Conservation (phyloP, 768 basidiomycete genomes). For the Pilatotrama ljubarskyi region DNA sequence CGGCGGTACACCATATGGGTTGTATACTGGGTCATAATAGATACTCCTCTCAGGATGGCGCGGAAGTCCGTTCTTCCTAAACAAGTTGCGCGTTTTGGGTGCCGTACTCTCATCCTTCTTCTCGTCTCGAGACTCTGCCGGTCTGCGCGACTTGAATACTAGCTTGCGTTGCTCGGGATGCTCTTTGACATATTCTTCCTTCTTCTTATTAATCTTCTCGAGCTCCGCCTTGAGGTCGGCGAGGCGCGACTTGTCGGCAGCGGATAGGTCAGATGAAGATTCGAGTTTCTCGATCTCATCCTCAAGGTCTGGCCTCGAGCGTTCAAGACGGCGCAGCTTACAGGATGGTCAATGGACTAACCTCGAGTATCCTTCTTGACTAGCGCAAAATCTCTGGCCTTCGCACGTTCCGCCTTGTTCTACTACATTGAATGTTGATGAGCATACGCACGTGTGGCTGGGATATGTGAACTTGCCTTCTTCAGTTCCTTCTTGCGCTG, state of each 20-base stretch:
- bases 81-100: conserved; percentile 61
- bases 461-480: conserved; percentile 57
- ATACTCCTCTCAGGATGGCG: conserved; percentile 89
- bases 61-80: conserved; percentile 83
- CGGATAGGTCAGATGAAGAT: conserved; percentile 41
- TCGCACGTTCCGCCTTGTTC: conserved; percentile 86
- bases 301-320: conserved; percentile 61
- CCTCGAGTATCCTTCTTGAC: conserved; percentile 94
- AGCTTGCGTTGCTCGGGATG: conserved; percentile 91
- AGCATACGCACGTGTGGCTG: background rate
- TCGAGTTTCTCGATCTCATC: conserved; percentile 75
- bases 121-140: conserved; percentile 41
- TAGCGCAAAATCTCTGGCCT: conserved; percentile 83
- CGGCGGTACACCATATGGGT: conserved; percentile 90
- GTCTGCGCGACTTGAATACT: conserved; percentile 65
- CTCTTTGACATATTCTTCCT: conserved; percentile 88
- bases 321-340: background rate
- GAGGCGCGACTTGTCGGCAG: conserved; percentile 66
- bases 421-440: conserved; percentile 48
- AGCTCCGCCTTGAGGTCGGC: conserved; percentile 75
- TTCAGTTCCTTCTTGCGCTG: conserved; percentile 94
- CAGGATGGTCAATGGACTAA: conserved; percentile 30
- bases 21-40: conserved; percentile 92
- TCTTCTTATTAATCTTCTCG: conserved; percentile 78
- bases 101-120: conserved; percentile 42